Evolutionary conservation across 2,329 filamentous ascomycete species (phyloP), one percentile per base, ranked within the genome.

Genomic region (Teratosphaeriaceae sp.): DNA sequence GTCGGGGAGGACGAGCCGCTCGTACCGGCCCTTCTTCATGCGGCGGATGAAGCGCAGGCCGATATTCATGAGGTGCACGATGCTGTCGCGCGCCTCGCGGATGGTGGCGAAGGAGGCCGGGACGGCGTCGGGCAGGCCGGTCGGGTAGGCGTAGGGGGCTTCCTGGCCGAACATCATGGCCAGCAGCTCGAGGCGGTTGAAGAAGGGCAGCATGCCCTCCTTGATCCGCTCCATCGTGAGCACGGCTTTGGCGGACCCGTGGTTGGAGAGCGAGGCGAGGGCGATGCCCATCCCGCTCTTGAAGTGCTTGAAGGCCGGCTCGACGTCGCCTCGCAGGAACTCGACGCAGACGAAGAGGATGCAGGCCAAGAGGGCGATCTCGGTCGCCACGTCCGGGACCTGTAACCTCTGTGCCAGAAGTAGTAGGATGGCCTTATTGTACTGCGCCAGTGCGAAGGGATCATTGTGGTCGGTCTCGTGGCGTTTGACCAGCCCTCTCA

Each of bases 281-380:
- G 50, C 50, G 16, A 53, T 55, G 11, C 43, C 37, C 41, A 57
- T 47, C 6, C 55, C 55, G 22, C 45, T 48, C 18, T 45, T 40
- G 24, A 57, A 49, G 31, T 57, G 53, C 27, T 46, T 46, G 9
- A 57, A 27, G 2, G 50, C 53, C 12, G 50, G 45, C n/a, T 44
- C 33, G 3, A 44, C 46, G 24, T 58, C 52, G 2, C 55, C 53
- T 12, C 53, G 39, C 3, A 58, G 37, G 29, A 51, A 55, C 41
- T 59, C 55, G 16, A 58, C 44, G 38, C 54, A 55, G 21, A 58
- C 52, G 44, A 57, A 59, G 11, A 59, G 24, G 6, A 59, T 50
- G 38, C 55, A 59, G n/a, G 52, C 50, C 4, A 56, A 40, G 5
- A 59, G 35, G 6, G 52, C 43, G 1, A 51, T 46, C n/a, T 57